Evolutionary conservation across 495 filamentous ascomycete species (phyloP), one percentile per base, ranked within the genome.

Genomic region (Neurospora sp.): DNA sequence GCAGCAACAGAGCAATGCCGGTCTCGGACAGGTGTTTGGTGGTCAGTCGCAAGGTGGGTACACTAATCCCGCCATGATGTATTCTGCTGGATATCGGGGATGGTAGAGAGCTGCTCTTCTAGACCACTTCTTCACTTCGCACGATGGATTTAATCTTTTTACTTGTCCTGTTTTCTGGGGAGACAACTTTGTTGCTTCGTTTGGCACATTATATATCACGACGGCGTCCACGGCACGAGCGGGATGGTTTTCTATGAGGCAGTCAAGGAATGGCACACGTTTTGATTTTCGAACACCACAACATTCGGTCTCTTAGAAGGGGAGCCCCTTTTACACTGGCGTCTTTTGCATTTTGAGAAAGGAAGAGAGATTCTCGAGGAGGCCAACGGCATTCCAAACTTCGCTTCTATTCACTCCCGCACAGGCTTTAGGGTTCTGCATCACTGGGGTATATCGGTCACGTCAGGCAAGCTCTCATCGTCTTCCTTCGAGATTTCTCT

Each of bases 1-100:
- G 83, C 88, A 89, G 81, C 87, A 89, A 79, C 86, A 88, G 80
- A 89, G 87, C 83, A 88, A 85, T 84, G 90, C 89, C 81, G 90
- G 91, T 88, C 89, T 88, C 87, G 92, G 92, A 82, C 93, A 96
- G 88, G 91, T 94, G 81, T 94, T 93, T 82, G 89, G 89, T 85
- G 90, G 91, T 84, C 96, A 97, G 89, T 89, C 90, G 85, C 94
- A 95, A 97, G 94, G 94, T 97, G 96, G 94, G 93, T 97, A 95
- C 90, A 94, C 92, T 89, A 94, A 93, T 82, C 91, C 89, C 75
- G 88, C 81, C 81, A 91, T 94, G 89, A 92, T 94, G 88, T 97
- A 97, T 82, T 93, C 91, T 80, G 86, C 87, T 79, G 89, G 89
- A 73, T 90, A 92, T 79, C 86, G 86, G 81, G 86, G 89, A 76